These are phyloP conservation scores for Xylaria telfairii DNA, from an alignment of 495 filamentous ascomycete genomes.

Conservation along the genomic window DNA sequence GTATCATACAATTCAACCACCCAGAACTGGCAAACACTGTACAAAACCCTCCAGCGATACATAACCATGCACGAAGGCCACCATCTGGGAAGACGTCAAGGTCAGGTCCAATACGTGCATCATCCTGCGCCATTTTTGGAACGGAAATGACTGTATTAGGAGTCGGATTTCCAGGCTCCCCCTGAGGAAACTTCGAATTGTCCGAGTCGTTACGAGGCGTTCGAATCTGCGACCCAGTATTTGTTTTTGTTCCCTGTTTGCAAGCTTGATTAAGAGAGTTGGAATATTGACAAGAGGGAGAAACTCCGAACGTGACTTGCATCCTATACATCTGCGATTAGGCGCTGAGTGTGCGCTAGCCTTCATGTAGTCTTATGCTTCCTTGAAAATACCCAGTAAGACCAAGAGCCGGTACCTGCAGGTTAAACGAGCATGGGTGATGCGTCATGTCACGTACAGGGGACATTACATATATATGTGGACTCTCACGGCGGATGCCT, in stretches of 20 bases:
- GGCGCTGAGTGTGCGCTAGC: neutral
- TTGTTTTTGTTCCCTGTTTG: neutral
- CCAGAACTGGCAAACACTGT: constrained; percentile 66
- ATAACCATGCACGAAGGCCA: constrained; percentile 66
- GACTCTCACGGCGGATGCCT: too few species aligned
- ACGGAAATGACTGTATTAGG: neutral
- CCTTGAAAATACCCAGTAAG: neutral
- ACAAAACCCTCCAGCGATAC: constrained; percentile 65
- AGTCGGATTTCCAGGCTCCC: neutral
- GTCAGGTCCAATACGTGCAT: neutral
- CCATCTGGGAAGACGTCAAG: constrained; percentile 63
- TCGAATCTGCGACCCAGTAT: neutral
- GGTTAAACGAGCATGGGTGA: neutral
- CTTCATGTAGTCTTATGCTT: neutral
- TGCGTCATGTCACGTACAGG: too few species aligned
- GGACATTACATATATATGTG: too few species aligned
- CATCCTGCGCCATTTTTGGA: neutral
- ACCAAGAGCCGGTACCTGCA: neutral
- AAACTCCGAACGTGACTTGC: neutral
- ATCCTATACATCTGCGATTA: neutral
- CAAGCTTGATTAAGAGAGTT: neutral
- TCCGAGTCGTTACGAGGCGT: neutral
- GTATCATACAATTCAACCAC: constrained; percentile 56
- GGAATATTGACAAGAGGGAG: neutral
- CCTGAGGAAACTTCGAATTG: neutral